Conservation (phyloP, 495 filamentous ascomycete species). For the Oidiodendron maius region DNA sequence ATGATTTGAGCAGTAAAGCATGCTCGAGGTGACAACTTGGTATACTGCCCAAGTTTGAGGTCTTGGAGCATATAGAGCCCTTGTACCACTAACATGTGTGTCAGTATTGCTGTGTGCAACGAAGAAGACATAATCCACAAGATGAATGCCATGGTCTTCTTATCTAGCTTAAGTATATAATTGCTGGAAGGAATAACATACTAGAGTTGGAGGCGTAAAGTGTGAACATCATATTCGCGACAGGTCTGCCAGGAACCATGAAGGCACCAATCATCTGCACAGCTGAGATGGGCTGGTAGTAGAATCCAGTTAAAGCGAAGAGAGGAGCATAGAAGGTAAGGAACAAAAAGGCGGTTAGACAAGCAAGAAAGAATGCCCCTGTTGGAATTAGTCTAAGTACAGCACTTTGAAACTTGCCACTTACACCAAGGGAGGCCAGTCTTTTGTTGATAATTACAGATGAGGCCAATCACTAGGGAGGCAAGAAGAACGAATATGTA, state of each 20-base stretch:
- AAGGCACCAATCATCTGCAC: constrained; percentile 33
- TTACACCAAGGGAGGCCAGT: constrained; percentile 44
- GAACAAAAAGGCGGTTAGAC: constrained; percentile 28
- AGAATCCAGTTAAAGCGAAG: constrained; percentile 34
- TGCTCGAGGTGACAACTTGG: constrained; percentile 28
- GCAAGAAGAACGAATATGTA: constrained; percentile 38
- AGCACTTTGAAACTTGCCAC: background rate
- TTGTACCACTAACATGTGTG: constrained; percentile 22
- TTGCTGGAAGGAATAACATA: no score
- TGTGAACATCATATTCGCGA: constrained; percentile 41
- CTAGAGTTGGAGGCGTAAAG: constrained; percentile 28
- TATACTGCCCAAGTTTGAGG: constrained; percentile 34
- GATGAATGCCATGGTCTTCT: no score
- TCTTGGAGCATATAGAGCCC: constrained; percentile 27
- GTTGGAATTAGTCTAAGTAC: background rate
- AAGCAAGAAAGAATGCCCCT: constrained; percentile 44
- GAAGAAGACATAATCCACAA: no score
- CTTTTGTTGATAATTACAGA: constrained; percentile 37
- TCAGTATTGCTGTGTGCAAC: no score
- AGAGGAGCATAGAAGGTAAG: constrained; percentile 30
- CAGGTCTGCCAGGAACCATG: constrained; percentile 37
- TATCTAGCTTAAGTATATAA: no score
- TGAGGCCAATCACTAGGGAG: constrained; percentile 44
- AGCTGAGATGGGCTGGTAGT: constrained; percentile 26
- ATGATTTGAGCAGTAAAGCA: constrained; percentile 41